phyloP scores from a whole-genome alignment of 305 asterid species.

The Rubia peregrina region DNA sequence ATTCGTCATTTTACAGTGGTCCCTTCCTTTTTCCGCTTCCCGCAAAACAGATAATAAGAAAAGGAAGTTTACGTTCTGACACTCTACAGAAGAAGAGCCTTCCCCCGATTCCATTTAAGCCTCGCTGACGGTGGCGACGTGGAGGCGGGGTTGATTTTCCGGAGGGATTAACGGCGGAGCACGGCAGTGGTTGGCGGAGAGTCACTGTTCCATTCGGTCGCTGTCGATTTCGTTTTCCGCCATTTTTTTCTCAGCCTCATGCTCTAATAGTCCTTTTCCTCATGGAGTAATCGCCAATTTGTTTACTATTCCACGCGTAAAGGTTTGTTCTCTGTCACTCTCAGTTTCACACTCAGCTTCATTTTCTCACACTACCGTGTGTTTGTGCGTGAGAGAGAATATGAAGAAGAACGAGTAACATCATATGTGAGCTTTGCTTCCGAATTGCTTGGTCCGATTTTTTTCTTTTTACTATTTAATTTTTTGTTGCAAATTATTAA shows the following conservation, averaged over 20 bases:
- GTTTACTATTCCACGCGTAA: constrained; percentile 27
- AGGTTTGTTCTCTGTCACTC: constrained; percentile 21
- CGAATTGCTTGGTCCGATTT: background rate
- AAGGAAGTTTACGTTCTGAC: constrained; percentile 6
- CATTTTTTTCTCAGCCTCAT: constrained; percentile 13
- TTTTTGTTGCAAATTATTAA: background rate
- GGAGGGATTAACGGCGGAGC: background rate
- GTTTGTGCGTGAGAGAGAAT: background rate
- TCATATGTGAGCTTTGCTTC: background rate
- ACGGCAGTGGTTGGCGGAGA: constrained; percentile 9
- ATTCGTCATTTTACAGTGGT: background rate
- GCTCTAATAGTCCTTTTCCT: background rate
- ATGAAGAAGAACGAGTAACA: background rate
- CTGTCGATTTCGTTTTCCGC: constrained; percentile 17
- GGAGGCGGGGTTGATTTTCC: background rate
- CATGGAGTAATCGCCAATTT: constrained; percentile 7
- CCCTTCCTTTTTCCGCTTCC: constrained; percentile 5
- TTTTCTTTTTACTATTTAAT: no score
- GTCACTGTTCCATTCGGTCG: constrained; percentile 16
- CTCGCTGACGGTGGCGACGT: background rate
- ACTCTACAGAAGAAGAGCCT: background rate
- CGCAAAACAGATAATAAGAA: constrained; percentile 4
- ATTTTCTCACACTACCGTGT: background rate
- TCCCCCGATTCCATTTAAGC: background rate
- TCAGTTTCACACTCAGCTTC: constrained; percentile 8